Conservation (phyloP, 352 stramenopile genomes). For the Halophytophthora batemanensis region DNA sequence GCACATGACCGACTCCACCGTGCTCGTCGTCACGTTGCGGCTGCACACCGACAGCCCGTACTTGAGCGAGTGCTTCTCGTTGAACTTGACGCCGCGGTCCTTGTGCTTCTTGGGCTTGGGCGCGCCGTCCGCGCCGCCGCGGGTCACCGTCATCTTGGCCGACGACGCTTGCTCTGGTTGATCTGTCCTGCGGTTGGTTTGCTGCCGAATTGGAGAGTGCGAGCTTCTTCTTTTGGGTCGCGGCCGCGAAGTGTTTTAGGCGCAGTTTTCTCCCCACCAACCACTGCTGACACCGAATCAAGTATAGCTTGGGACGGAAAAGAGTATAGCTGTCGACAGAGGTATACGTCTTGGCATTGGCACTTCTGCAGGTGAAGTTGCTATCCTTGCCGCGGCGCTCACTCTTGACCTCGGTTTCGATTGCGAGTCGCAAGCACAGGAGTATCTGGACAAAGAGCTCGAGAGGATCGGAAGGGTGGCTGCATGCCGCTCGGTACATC, state of each 20-base stretch:
- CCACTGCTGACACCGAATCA: background rate
- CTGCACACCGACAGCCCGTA: slow-evolving; percentile 66
- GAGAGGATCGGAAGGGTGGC: too few species aligned
- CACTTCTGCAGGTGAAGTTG: too few species aligned
- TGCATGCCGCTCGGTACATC: too few species aligned
- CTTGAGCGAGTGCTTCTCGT: slow-evolving; percentile 67
- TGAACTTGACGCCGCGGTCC: slow-evolving; percentile 62
- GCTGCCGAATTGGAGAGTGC: slow-evolving; percentile 4
- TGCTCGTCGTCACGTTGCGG: slow-evolving; percentile 41
- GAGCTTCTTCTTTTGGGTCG: slow-evolving; percentile 2
- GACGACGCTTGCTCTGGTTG: background rate
- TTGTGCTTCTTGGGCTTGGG: slow-evolving; percentile 48
- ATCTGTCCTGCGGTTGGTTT: too few species aligned
- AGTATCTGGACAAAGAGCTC: too few species aligned
- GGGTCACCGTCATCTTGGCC: slow-evolving; percentile 22
- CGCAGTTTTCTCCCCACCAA: background rate
- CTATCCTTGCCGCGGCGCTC: too few species aligned
- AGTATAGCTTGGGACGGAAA: too few species aligned
- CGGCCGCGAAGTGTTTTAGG: background rate
- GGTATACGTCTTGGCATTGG: too few species aligned
- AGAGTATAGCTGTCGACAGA: too few species aligned
- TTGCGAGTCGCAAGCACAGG: too few species aligned
- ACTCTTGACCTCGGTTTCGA: too few species aligned
- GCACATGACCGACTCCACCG: slow-evolving; percentile 69
- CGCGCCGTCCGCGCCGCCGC: slow-evolving; percentile 8